These are phyloP conservation scores for Ophiognomonia clavigignenti-juglandacearum DNA, from an alignment of 2,329 filamentous ascomycete genomes.

Conservation along the genomic window DNA sequence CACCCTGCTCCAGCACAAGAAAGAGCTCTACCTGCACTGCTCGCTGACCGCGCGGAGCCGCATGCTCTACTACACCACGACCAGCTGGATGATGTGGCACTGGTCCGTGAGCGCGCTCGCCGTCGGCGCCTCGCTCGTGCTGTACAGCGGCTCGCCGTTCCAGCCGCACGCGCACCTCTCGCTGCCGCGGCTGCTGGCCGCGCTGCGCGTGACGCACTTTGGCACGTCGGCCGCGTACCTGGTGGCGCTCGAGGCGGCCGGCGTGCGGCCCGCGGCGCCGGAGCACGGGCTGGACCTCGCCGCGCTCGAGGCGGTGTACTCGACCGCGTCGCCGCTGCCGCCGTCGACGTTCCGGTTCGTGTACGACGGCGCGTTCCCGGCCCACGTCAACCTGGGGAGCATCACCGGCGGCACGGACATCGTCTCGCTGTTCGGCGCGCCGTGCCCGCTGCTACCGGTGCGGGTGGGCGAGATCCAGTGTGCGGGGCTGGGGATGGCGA, in stretches of 20 bases:
- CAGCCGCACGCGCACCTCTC: constrained; percentile 72
- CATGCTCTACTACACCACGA: constrained; percentile 91
- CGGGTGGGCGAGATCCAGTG: constrained; percentile 72
- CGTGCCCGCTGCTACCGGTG: constrained; percentile 71
- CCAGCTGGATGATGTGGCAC: constrained; percentile 99
- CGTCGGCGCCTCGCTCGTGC: constrained; percentile 73
- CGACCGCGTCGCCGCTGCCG: constrained; percentile 85
- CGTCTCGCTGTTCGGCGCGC: constrained; percentile 87
- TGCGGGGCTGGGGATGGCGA: constrained; percentile 74
- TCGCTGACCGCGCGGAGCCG: constrained; percentile 68
- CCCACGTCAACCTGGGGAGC: constrained; percentile 77
- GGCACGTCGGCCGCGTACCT: constrained; percentile 94
- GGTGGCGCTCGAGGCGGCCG: constrained; percentile 79
- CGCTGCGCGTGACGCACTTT: constrained; percentile 83
- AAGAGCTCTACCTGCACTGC: constrained; percentile 86
- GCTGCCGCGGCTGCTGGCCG: constrained; percentile 76
- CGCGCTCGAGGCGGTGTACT: constrained; percentile 79
- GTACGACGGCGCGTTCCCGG: constrained; percentile 77
- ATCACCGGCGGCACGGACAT: constrained; percentile 98
- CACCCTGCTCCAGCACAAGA: constrained; percentile 93
- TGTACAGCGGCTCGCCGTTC: constrained; percentile 94
- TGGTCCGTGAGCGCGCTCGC: constrained; percentile 88
- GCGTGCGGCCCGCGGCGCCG: constrained; percentile 53
- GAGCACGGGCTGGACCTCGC: constrained; percentile 53
- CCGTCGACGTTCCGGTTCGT: constrained; percentile 91